Conservation (phyloP, 306 rosid genomes). For the Ziziphus jujuba region DNA sequence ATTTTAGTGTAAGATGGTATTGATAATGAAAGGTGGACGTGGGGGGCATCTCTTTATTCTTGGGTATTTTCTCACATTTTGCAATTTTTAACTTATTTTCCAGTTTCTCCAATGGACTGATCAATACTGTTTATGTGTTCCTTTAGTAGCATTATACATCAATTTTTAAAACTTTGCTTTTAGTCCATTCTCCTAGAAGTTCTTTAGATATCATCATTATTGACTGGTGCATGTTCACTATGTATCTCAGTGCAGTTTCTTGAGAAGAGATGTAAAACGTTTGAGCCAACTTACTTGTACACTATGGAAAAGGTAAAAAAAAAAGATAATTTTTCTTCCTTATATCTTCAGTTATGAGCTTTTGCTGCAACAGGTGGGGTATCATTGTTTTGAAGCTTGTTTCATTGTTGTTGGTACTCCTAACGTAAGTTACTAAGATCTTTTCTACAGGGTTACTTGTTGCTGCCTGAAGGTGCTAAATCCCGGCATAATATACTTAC, state of each 20-base stretch:
- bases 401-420: conserved; percentile 15
- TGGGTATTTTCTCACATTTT: no score
- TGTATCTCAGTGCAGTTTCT: conserved; percentile 85
- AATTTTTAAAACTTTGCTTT: neutral
- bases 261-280: conserved; percentile 71
- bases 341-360: neutral
- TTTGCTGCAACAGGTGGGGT: neutral
- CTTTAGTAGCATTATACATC: no score
- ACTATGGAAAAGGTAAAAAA: conserved; percentile 86
- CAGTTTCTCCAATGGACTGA: no score
- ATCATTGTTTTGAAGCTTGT: conserved; percentile 20
- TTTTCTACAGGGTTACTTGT: conserved; percentile 76
- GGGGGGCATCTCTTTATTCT: no score
- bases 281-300: conserved; percentile 87
- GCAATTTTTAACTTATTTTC: no score
- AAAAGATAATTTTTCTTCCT: no score
- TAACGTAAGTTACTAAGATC: neutral
- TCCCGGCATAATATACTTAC: conserved; percentile 81
- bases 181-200: neutral
- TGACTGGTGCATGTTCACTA: conserved; percentile 2
- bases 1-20: no score
- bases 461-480: conserved; percentile 91
- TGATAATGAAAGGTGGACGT: no score
- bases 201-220: neutral
- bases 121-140: no score